Conservation (phyloP, 768 basidiomycete species). For the Coprinopsis marcescibilis region DNA sequence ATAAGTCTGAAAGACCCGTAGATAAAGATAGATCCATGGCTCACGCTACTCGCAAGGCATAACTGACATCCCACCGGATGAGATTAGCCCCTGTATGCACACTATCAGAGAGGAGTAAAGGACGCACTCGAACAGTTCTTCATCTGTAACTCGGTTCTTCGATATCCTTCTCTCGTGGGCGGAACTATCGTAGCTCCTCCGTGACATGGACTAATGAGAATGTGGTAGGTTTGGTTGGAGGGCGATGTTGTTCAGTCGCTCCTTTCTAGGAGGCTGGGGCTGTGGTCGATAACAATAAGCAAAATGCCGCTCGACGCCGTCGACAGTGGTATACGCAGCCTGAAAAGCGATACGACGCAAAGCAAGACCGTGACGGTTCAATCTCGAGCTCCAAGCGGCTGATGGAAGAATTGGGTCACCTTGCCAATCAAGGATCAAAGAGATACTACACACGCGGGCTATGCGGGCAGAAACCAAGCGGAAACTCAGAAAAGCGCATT, state of each 20-base stretch:
- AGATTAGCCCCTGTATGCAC: neutral
- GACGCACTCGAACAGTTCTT: slow-evolving; percentile 77
- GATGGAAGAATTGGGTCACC: no score
- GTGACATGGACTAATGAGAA: slow-evolving; percentile 45
- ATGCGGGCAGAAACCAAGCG: no score
- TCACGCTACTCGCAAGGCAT: slow-evolving; percentile 81
- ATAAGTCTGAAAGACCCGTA: slow-evolving; percentile 11
- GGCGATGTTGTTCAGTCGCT: neutral
- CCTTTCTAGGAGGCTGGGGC: neutral
- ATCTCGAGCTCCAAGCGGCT: no score
- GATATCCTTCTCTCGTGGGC: slow-evolving; percentile 69
- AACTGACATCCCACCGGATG: slow-evolving; percentile 35
- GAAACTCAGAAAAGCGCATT: no score
- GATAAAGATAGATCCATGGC: slow-evolving; percentile 24
- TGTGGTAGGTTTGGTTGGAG: neutral
- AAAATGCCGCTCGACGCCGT: no score
- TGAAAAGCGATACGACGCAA: no score
- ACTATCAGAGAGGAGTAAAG: slow-evolving; percentile 10
- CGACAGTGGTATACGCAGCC: no score
- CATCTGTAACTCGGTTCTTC: slow-evolving; percentile 74
- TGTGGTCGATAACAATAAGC: no score
- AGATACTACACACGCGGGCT: no score
- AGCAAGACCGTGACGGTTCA: no score
- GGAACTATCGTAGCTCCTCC: slow-evolving; percentile 68
- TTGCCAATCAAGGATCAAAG: no score